phyloP scores from a whole-genome alignment of 2,329 filamentous ascomycete genomes.

The Hypoxylon sp. region DNA sequence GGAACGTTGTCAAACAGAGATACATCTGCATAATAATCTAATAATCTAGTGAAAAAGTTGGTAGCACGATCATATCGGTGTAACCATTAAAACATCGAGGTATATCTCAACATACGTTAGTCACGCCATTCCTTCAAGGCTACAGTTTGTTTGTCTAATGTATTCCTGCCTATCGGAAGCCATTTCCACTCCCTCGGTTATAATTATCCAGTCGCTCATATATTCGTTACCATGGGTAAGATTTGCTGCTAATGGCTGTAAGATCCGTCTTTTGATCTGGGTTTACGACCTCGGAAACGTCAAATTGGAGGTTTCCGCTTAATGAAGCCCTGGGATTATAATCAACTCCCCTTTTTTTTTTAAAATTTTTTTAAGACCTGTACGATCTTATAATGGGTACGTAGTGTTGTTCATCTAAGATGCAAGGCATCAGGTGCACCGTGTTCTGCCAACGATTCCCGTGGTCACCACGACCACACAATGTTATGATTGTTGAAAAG shows the following conservation, averaged over 20 bases:
- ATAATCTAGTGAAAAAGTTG: constrained; percentile 15
- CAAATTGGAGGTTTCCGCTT: neutral
- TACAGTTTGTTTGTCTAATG: constrained; percentile 8
- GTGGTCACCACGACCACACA: neutral
- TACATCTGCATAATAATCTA: constrained; percentile 14
- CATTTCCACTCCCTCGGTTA: neutral
- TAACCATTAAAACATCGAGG: constrained; percentile 17
- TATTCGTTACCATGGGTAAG: neutral
- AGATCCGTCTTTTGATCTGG: neutral
- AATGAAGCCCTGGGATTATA: neutral
- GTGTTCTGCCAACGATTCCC: neutral
- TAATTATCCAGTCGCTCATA: neutral
- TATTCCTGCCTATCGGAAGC: constrained; percentile 3
- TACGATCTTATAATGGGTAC: neutral
- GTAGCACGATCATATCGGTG: constrained; percentile 19
- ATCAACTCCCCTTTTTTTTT: too few relatives aligned
- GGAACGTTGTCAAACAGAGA: neutral
- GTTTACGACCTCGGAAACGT: neutral
- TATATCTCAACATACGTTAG: constrained; percentile 18
- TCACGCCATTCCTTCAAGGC: constrained; percentile 11
- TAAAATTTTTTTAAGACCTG: neutral
- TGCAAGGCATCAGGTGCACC: neutral
- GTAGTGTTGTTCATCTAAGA: neutral
- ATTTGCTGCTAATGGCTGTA: neutral
- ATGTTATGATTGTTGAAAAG: neutral